phyloP scores from a whole-genome alignment of 2,329 filamentous ascomycete species.

The Pseudogymnoascus sp. region DNA sequence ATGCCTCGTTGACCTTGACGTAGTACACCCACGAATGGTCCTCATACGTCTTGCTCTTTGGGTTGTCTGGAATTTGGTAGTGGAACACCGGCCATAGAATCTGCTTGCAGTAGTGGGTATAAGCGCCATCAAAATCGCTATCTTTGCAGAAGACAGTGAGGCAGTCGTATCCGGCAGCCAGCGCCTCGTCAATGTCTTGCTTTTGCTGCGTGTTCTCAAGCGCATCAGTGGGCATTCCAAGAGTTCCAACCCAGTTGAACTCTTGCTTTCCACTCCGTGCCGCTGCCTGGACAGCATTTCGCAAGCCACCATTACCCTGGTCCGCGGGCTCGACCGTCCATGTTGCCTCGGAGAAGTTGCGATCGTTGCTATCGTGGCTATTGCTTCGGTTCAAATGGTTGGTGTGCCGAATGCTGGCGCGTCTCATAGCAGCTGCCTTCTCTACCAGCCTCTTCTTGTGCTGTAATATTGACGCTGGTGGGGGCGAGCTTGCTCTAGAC shows the following conservation, averaged over 20 bases:
- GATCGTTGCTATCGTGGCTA: slow-evolving; percentile 59
- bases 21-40: slow-evolving; percentile 97
- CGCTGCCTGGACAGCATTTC: slow-evolving; percentile 78
- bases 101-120: slow-evolving; percentile 93
- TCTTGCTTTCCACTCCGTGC: slow-evolving; percentile 61
- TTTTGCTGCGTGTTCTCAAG: slow-evolving; percentile 66
- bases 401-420: slow-evolving; percentile 51
- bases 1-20: slow-evolving; percentile 82
- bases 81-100: slow-evolving; percentile 97
- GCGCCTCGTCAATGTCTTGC: slow-evolving; percentile 71
- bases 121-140: slow-evolving; percentile 89
- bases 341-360: slow-evolving; percentile 65
- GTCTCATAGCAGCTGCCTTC: slow-evolving; percentile 50
- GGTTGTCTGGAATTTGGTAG: slow-evolving; percentile 95
- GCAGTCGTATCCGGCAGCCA: slow-evolving; percentile 75
- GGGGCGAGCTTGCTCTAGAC: slow-evolving; percentile 64
- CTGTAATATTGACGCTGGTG: slow-evolving; percentile 67
- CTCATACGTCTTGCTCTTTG: slow-evolving; percentile 96
- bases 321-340: slow-evolving; percentile 81
- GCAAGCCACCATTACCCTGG: slow-evolving; percentile 85
- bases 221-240: slow-evolving; percentile 90
- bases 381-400: slow-evolving; percentile 45
- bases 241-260: slow-evolving; percentile 81
- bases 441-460: slow-evolving; percentile 45
- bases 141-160: slow-evolving; percentile 80